A percentile compares a stretch with the other conserved stretches of the same genome.
phyloP scores from a whole-genome alignment of 306 rosid genomes.

The Alnus rubra region DNA sequence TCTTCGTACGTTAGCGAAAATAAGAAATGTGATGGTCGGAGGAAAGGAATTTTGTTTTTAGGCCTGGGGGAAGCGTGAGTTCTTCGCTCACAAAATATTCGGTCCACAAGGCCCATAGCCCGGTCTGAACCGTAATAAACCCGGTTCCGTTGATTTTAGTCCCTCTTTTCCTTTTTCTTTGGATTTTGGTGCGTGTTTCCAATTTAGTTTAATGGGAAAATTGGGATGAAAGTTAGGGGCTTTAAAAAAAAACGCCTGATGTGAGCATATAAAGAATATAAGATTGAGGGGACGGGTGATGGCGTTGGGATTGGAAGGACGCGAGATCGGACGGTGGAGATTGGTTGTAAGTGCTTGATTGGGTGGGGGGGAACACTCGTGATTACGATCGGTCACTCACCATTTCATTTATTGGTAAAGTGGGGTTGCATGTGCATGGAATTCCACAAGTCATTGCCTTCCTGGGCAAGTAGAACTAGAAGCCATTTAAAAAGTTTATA shows the following conservation, averaged over 20 bases:
- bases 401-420: neutral
- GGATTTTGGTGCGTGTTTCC: neutral
- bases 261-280: too few species aligned
- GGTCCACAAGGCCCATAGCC: conserved; percentile 1
- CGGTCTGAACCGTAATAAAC: conserved; percentile 26
- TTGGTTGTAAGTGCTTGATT: conserved; percentile 29
- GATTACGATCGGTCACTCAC: conserved; percentile 12
- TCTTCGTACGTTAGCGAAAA: neutral
- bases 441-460: neutral
- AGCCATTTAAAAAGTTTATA: neutral
- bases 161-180: neutral
- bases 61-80: conserved; percentile 54
- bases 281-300: neutral
- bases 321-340: conserved; percentile 36
- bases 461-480: neutral
- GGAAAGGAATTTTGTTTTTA: conserved; percentile 62
- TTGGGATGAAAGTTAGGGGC: too few species aligned
- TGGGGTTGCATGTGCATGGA: too few species aligned
- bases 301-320: conserved; percentile 8
- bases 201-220: neutral
- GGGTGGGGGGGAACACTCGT: neutral
- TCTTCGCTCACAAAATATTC: conserved; percentile 43
- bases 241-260: too few species aligned
- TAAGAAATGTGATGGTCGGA: conserved; percentile 36
- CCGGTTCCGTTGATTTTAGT: neutral